Base-by-base conservation (phyloP, 2,329 filamentous ascomycete genomes). In the Colletotrichum filicis region DNA sequence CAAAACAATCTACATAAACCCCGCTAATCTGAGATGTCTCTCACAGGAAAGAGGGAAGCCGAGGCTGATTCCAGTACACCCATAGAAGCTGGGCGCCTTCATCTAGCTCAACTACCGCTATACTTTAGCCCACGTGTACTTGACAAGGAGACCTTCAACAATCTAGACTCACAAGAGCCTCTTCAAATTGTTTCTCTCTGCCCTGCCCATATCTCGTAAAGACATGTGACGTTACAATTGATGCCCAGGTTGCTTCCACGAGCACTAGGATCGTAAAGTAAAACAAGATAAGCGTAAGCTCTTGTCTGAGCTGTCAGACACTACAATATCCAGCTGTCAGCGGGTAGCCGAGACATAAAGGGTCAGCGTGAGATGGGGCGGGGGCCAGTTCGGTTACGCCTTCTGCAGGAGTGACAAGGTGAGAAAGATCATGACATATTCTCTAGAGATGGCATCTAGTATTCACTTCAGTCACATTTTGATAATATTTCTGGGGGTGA, bases 331-430 rank as follows among this genome's bases (percentile, higher is more conserved):
- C 28, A 26, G 2, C 37, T 22, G 2, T 19, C 11, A 35, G 70
- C 55, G 64, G 26, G 55, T 28, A 70, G 16, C 59, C 66, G 56
- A 58, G 56, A 73, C 59, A 66, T n/a, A 30, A n/a, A 37, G 61
- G 9, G 32, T 19, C 16, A 16, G 32, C 32, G 9, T 19, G 16
- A 26, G 22, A 59, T 32, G 26, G 16, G 42, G 4, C 22, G 14
- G 8, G 19, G 12, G 8, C 6, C 26, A 16, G 8, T 57, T 14
- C 57, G 9, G 35, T 16, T n/a, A n/a, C 30, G 5, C 30, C 26
- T 55, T 26, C 19, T 30, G n/a, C n/a, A 14, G 19, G 26, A 42
- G 46, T 32, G 24, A 65, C 59, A 12, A 30, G 12, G 16, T 4
- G 19, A 49, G 1, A 11, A n/a, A n/a, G 42, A n/a, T 16, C 19